phyloP scores from a whole-genome alignment of 306 rosid genomes.

The Canavalia gladiata region DNA sequence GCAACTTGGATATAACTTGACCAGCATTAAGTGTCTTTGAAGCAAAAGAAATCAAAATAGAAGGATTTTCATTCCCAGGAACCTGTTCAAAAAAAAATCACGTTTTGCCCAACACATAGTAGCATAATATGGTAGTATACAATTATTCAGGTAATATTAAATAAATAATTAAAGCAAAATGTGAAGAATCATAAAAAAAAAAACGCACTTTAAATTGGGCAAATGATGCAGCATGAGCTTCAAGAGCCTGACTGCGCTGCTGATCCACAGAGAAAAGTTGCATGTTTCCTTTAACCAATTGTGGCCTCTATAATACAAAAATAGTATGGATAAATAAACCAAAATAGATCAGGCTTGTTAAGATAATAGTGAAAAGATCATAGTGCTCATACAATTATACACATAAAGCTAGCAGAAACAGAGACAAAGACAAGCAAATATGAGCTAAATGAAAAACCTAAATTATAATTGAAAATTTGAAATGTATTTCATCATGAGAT shows the following conservation, averaged over 20 bases:
- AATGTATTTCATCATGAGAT: slow-evolving; percentile 22
- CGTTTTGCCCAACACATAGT: slow-evolving; percentile 5
- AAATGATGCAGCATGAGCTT: slow-evolving; percentile 98
- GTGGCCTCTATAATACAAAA: slow-evolving; percentile 74
- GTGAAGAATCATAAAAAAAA: slow-evolving; percentile 15
- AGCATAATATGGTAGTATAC: slow-evolving; percentile 10
- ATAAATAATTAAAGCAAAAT: slow-evolving; percentile 28
- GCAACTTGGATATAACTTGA: slow-evolving; percentile 84
- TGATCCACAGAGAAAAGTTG: slow-evolving; percentile 97
- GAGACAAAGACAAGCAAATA: slow-evolving; percentile 1
- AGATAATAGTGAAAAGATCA: slow-evolving; percentile 20
- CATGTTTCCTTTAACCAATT: slow-evolving; percentile 98
- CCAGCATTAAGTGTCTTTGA: slow-evolving; percentile 96
- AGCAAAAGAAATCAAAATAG: slow-evolving; percentile 90
- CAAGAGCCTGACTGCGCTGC: slow-evolving; percentile 99
- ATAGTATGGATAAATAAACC: slow-evolving; percentile 42
- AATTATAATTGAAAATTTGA: slow-evolving; percentile 25
- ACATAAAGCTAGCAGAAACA: slow-evolving; percentile 25
- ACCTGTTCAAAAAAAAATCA: slow-evolving; percentile 63
- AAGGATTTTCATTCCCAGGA: slow-evolving; percentile 94
- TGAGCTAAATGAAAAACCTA: slow-evolving; percentile 28
- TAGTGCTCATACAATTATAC: neutral
- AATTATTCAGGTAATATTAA: slow-evolving; percentile 25
- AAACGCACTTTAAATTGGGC: slow-evolving; percentile 87
- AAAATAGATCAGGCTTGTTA: slow-evolving; percentile 33